Evolutionary conservation across 495 filamentous ascomycete species (phyloP).

Genomic region (Lasiosphaeria ovina): DNA sequence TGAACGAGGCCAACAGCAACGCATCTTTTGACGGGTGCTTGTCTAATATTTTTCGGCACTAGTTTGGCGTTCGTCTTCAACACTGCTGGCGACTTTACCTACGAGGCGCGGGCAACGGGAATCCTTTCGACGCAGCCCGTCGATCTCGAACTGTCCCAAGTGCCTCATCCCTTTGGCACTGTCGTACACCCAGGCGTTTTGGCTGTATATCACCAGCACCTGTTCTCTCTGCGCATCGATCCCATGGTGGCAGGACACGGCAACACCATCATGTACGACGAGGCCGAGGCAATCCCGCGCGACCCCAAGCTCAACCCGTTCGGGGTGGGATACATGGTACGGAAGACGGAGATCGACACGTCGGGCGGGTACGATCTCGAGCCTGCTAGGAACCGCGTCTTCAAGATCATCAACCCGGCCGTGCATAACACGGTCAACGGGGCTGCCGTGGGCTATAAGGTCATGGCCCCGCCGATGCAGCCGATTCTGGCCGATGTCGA

Average conservation of each 20-base stretch:
- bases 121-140: constrained; percentile 83
- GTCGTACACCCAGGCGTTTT: constrained; percentile 84
- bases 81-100: constrained; percentile 74
- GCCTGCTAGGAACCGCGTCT: constrained; percentile 60
- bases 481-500: constrained; percentile 70
- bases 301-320: constrained; percentile 70
- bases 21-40: background rate
- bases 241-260: constrained; percentile 73
- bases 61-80: constrained; percentile 77
- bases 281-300: constrained; percentile 48
- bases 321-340: constrained; percentile 72
- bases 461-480: constrained; percentile 72
- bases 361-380: constrained; percentile 57
- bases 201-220: constrained; percentile 75
- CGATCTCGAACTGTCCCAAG: constrained; percentile 61
- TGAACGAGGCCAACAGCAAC: too few species aligned
- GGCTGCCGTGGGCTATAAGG: constrained; percentile 76
- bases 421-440: constrained; percentile 70
- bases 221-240: constrained; percentile 85
- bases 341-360: constrained; percentile 58
- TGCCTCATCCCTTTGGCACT: constrained; percentile 63
- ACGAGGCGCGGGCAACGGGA: constrained; percentile 83
- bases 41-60: background rate
- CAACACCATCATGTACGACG: constrained; percentile 70
- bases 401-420: constrained; percentile 75